Evolutionary conservation across 345 rosid species (phyloP).

Genomic region (Rhizophora apiculata): DNA sequence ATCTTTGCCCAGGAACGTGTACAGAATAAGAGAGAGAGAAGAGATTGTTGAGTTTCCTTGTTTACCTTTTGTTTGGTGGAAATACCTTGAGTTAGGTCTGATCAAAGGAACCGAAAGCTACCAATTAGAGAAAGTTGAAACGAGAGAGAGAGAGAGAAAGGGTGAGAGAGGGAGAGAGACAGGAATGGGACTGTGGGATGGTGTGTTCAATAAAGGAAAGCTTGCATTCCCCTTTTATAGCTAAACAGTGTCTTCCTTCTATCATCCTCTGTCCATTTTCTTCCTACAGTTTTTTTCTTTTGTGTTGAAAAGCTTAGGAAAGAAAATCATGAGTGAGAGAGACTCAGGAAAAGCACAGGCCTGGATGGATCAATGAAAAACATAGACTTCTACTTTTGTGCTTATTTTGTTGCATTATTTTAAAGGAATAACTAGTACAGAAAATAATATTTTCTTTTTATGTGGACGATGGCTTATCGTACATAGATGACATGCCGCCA

Average conservation of each 20-base stretch:
- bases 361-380: too few species aligned
- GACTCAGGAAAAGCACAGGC: neutral
- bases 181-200: neutral
- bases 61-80: conserved; percentile 17
- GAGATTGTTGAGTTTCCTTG: neutral
- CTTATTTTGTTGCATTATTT: neutral
- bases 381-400: neutral
- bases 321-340: neutral
- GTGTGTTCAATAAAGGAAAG: conserved; percentile 42
- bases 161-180: neutral
- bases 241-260: conserved; percentile 18
- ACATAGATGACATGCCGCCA: conserved; percentile 1
- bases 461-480: conserved; percentile 10
- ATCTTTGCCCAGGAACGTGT: conserved; percentile 21
- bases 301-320: neutral
- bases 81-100: conserved; percentile 9
- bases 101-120: conserved; percentile 18
- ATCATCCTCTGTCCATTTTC: neutral
- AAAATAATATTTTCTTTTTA: neutral
- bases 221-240: conserved; percentile 34
- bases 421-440: neutral
- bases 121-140: conserved; percentile 6
- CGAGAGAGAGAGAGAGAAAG: neutral
- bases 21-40: neutral
- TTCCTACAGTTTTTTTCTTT: neutral